phyloP scores from a whole-genome alignment of 495 filamentous ascomycete genomes.

The Letharia lupina region DNA sequence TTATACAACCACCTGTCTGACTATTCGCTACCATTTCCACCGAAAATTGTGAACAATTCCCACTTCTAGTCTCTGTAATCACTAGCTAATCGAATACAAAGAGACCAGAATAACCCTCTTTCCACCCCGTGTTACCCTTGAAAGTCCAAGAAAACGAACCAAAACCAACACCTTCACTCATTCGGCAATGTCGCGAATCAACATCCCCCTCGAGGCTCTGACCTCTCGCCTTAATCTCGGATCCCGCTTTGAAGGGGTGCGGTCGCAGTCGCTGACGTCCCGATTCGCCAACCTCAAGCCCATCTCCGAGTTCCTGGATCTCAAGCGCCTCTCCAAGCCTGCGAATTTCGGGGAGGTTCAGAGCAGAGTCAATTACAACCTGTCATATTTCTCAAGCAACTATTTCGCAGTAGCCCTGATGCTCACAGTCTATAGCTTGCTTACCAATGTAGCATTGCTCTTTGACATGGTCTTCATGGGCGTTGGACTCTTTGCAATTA shows the following conservation, averaged over 20 bases:
- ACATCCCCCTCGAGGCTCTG: slow-evolving; percentile 82
- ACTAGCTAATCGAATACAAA: not conserved
- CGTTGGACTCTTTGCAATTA: slow-evolving; percentile 80
- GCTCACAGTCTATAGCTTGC: slow-evolving; percentile 88
- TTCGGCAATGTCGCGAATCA: slow-evolving; percentile 67
- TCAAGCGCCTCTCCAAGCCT: slow-evolving; percentile 92
- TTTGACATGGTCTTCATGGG: slow-evolving; percentile 86
- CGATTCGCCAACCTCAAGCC: slow-evolving; percentile 92
- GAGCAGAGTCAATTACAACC: slow-evolving; percentile 93
- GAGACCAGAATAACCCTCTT: not conserved
- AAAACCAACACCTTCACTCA: not conserved
- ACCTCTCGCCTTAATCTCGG: slow-evolving; percentile 82
- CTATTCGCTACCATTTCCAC: not conserved
- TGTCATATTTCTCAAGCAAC: slow-evolving; percentile 96
- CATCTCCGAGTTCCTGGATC: slow-evolving; percentile 85
- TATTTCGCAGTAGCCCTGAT: slow-evolving; percentile 90
- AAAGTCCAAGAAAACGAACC: not conserved
- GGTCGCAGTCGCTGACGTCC: slow-evolving; percentile 62
- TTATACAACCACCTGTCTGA: not conserved
- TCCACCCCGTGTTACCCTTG: not conserved
- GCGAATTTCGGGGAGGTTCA: slow-evolving; percentile 84
- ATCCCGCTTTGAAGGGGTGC: slow-evolving; percentile 67
- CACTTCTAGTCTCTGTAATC: not conserved
- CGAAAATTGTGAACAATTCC: not conserved
- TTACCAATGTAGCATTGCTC: slow-evolving; percentile 73